Percentiles rank a stretch among this genome's conserved stretches.
Conservation (phyloP, 192 early-diverging fungal genomes). For the Linnemannia hyalina region DNA sequence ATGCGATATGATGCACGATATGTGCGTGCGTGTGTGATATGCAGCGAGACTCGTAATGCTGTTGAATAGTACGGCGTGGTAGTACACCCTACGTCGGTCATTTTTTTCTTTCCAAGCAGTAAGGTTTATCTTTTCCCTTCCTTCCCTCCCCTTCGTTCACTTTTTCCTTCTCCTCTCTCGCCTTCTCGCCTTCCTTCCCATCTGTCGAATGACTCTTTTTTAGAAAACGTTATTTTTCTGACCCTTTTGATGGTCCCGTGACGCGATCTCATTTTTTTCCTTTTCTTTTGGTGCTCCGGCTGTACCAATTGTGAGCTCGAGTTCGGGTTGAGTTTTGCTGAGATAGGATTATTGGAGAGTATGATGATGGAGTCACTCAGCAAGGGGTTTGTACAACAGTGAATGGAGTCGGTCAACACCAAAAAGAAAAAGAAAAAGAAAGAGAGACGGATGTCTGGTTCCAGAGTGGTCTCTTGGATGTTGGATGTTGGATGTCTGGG, state of each 20-base stretch:
- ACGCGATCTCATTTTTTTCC: neutral
- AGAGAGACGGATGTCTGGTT: neutral
- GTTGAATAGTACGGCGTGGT: neutral
- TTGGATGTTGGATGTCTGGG: no score
- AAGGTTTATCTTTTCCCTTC: neutral
- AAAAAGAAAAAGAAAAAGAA: neutral
- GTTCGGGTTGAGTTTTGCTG: neutral
- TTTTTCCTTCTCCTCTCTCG: neutral
- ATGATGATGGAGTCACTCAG: neutral
- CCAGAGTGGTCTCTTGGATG: neutral
- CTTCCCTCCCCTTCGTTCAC: neutral
- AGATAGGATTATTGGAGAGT: neutral
- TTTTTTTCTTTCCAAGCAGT: neutral
- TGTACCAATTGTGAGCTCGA: neutral
- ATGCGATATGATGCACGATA: constrained; percentile 3
- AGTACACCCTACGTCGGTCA: neutral
- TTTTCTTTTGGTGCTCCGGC: neutral
- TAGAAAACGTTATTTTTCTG: constrained; percentile 1
- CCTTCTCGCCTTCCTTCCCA: constrained; percentile 3
- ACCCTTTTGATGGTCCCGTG: neutral
- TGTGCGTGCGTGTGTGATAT: constrained; percentile 5
- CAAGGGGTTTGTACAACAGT: no score
- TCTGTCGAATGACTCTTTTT: neutral
- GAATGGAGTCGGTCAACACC: neutral
- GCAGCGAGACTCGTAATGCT: neutral